Conservation (phyloP, 805 yeast species). For the Zygoascus bituminiphila region DNA sequence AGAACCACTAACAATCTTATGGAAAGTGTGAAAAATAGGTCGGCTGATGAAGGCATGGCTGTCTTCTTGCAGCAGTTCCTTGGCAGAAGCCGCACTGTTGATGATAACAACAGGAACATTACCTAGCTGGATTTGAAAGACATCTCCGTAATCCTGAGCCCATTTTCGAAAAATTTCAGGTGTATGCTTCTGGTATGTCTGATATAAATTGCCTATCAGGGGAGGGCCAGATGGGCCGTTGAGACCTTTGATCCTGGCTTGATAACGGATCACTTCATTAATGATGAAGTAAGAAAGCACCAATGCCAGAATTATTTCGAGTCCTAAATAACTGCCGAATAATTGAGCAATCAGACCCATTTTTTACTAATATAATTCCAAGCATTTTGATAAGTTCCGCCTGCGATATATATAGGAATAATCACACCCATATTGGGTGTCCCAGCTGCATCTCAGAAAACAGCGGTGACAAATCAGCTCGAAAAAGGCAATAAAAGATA, state of each 20-base stretch:
- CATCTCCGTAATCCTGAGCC: slow-evolving; percentile 33
- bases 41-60: slow-evolving; percentile 49
- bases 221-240: slow-evolving; percentile 4
- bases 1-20: slow-evolving; percentile 44
- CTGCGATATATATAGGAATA: not conserved
- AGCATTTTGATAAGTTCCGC: no score
- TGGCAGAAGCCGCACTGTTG: slow-evolving; percentile 50
- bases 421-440: no score
- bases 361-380: not conserved
- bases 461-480: not conserved
- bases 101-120: slow-evolving; percentile 50
- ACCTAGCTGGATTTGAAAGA: slow-evolving; percentile 60
- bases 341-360: not conserved
- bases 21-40: slow-evolving; percentile 61
- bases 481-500: not conserved
- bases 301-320: not conserved
- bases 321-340: not conserved
- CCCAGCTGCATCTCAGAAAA: not conserved
- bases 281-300: slow-evolving; percentile 1
- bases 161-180: slow-evolving; percentile 28
- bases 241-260: slow-evolving; percentile 5
- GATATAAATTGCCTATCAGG: slow-evolving; percentile 5
- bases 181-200: slow-evolving; percentile 25
- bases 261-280: slow-evolving; percentile 3
- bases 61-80: slow-evolving; percentile 29